Base-by-base conservation (phyloP, 305 asterid species). In the Lippia alba region DNA sequence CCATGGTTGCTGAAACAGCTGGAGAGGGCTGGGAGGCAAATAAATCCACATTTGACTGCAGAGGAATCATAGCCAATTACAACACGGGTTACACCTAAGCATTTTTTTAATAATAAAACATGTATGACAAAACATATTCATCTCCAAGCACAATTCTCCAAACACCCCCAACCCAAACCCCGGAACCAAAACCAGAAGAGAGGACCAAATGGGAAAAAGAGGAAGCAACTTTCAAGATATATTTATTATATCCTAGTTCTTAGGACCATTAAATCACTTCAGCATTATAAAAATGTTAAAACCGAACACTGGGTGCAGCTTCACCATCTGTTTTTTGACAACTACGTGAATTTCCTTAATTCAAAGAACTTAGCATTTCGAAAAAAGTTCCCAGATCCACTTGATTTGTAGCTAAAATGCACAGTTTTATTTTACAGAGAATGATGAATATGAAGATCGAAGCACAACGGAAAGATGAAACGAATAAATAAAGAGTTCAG, bases 11-110 rank as follows among this genome's bases (percentile, higher is more conserved):
- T 64, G 92, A 73, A 76, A 60, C 80, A 30, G 86, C 80, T 58
- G 90, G 83, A 56, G 84, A 60, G 19, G 89, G 81, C 74, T 84
- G 88, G 61, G 94, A 76, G 70, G 96, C 83, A 85, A 95, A 92
- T 61, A 90, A 83, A 88, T 92, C 94, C 61, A 85, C 80, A 73
- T 74, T 63, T 41, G 69, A 55, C 90, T 86, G 89, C 81, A 85
- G 18, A 69, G 76, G 57, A 56, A 67, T 30, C 15, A 55, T 18
- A 30, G 63, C 61, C 48, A 33, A 9, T 50, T 58, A 10, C 12
- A 63, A 62, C 11, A 61, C 2, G 40, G 39, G 15, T 15, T 0
- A 30, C 30, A 40, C 32, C 40, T 49, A n/a, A 34, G 32, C 51
- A 58, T 19, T 62, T 24, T 44, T 20, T 53, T 36, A 20, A 20